Evolutionary conservation across 1,284 basidiomycete species (phyloP), one percentile per base, ranked within the genome.

Genomic region (Neotropicomus parvogracilis): DNA sequence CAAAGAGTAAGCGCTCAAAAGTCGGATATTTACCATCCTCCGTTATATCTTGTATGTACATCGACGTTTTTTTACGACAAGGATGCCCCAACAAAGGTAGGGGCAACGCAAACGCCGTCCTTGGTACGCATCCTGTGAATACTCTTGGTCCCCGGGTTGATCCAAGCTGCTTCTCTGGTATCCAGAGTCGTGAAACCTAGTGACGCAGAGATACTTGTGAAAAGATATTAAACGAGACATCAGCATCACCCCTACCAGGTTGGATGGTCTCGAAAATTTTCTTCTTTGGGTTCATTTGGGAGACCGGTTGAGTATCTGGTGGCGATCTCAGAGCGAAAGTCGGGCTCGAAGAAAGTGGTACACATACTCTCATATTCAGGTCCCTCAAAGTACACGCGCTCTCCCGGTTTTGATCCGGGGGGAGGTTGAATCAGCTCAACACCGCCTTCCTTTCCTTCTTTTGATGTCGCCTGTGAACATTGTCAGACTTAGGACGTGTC

Each of bases 201-300:
- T 47, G 21, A 36, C 21, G 31, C 6, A 14, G 6, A 38, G 37
- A 27, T 39, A 39, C 20, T 41, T 14, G 40, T 57, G 19, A 53
- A 37, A 42, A 46, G 42, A 31, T 29, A 44, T 41, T 32, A 42
- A 16, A n/a, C n/a, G n/a, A n/a, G 20, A 35, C 24, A 26, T 31
- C 3, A 28, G 0, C 10, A 24, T 16, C 2, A n/a, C 33, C 5
- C 69, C 24, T 54, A 85, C 87, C 82, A 53, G 92, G 92, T 65
- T 95, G 95, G 43, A 97, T 81, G 0, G 91, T 87, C 73, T 97
- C 95, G 59, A 95, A 97, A 27, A 97, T 88, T 74, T 97, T 98
- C 75, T 95, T 97, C 74, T 97, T 97, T 10, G 94, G 94, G 70
- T 95, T 97, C 53, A 97, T 75, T 61, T 92, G 89, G 3, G 85